Percentiles rank a stretch among this genome's conserved stretches.
Conservation (phyloP, 2,329 filamentous ascomycete species). For the Alternaria sp. region DNA sequence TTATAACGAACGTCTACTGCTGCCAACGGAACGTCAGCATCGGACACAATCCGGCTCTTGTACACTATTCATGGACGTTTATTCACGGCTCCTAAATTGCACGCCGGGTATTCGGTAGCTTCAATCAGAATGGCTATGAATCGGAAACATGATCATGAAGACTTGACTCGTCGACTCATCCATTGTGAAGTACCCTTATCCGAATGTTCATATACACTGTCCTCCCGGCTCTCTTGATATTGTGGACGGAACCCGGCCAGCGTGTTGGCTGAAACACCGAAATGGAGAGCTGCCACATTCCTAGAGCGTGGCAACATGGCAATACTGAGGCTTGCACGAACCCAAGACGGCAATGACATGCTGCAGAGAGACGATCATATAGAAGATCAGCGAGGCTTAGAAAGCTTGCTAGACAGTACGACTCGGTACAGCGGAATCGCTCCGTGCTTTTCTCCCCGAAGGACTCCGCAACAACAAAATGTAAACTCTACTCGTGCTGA, state of each 20-base stretch:
- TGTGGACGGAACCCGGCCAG: neutral
- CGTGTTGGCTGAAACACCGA: neutral
- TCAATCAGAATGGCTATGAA: conserved; percentile 20
- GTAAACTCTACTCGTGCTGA: neutral
- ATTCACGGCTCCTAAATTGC: conserved; percentile 19
- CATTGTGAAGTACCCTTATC: neutral
- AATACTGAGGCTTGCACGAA: neutral
- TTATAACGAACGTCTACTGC: conserved; percentile 11
- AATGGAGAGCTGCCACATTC: neutral
- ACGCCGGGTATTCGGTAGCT: conserved; percentile 23
- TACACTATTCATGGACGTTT: conserved; percentile 29
- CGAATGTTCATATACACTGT: neutral
- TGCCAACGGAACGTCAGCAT: conserved; percentile 11
- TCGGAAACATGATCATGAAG: neutral
- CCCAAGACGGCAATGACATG: neutral
- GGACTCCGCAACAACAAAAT: neutral
- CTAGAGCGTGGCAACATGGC: neutral
- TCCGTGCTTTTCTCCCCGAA: conserved; percentile 1
- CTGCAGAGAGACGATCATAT: neutral
- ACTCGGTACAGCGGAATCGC: neutral
- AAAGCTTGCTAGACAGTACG: neutral
- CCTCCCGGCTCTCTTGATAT: neutral
- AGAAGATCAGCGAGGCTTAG: neutral
- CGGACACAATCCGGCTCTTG: conserved; percentile 21
- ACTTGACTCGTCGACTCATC: neutral